A percentile compares a stretch with the other conserved stretches of the same genome.
Conservation (phyloP, 2,329 filamentous ascomycete genomes). For the Cladophialophora yegresii region DNA sequence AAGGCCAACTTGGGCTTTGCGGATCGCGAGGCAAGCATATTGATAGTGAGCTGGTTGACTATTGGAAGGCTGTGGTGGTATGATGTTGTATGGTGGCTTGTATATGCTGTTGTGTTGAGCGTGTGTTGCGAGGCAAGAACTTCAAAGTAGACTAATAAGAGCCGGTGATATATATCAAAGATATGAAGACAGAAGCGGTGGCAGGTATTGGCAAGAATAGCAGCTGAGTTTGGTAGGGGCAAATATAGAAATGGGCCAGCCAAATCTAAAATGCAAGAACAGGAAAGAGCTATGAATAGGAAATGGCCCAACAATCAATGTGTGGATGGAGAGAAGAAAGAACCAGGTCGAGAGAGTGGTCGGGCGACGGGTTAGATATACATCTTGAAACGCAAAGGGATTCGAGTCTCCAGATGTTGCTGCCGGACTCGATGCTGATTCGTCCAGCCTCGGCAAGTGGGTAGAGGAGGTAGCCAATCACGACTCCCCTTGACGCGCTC, state of each 20-base stretch:
- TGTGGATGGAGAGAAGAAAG: constrained; percentile 30
- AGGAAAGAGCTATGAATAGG: constrained; percentile 41
- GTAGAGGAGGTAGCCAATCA: constrained; percentile 22
- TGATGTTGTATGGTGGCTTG: constrained; percentile 7
- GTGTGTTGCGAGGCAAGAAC: background rate
- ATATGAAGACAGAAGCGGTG: constrained; percentile 1
- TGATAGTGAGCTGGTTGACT: constrained; percentile 19
- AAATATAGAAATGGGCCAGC: constrained; percentile 47
- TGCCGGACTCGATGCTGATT: constrained; percentile 14
- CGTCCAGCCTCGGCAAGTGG: constrained; percentile 10
- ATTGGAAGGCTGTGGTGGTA: constrained; percentile 2
- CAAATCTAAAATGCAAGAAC: constrained; percentile 40
- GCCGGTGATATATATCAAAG: constrained; percentile 17
- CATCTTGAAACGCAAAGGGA: constrained; percentile 14
- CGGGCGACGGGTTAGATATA: constrained; percentile 29
- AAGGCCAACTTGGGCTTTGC: constrained; percentile 52
- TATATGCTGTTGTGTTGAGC: background rate
- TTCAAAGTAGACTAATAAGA: constrained; percentile 23
- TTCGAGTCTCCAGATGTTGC: constrained; percentile 3
- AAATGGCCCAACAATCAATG: constrained; percentile 42
- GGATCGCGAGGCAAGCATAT: constrained; percentile 47
- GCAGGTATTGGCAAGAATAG: constrained; percentile 33
- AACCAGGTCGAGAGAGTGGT: constrained; percentile 24
- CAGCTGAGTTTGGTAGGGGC: constrained; percentile 35
- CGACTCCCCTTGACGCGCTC: constrained; percentile 20